These are phyloP conservation scores for Sherardia arvensis DNA, from an alignment of 257 asterid species.

Conservation along the genomic window DNA sequence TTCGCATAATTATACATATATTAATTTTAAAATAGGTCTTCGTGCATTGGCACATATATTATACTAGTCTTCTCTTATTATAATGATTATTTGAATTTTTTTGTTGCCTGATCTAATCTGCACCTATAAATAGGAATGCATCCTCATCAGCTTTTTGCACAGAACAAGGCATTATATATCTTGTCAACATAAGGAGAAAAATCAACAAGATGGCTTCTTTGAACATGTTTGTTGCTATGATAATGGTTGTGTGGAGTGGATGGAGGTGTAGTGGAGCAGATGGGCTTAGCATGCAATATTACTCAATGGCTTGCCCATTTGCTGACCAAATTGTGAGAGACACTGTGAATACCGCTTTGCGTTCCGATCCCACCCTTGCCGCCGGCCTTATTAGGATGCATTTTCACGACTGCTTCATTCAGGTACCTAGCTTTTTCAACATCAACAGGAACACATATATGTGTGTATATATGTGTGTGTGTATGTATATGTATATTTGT, in stretches of 20 bases:
- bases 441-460: too few species aligned
- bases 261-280: conserved; percentile 18
- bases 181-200: too few species aligned
- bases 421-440: conserved; percentile 22
- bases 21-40: too few species aligned
- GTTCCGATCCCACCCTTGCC: conserved; percentile 70
- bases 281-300: conserved; percentile 66
- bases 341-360: conserved; percentile 48
- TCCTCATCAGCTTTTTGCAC: not conserved
- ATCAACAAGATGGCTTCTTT: conserved; percentile 30
- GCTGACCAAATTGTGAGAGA: conserved; percentile 46
- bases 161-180: not conserved
- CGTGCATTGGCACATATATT: too few species aligned
- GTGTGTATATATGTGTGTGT: too few species aligned
- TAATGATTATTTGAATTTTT: too few species aligned
- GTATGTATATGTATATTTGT: too few species aligned
- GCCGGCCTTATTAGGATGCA: conserved; percentile 84
- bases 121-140: conserved; percentile 9
- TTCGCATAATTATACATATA: too few species aligned
- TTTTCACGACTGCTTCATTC: conserved; percentile 89
- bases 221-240: conserved; percentile 17
- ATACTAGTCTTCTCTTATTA: too few species aligned
- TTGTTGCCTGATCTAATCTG: conserved; percentile 1
- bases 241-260: conserved; percentile 29
- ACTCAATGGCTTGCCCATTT: conserved; percentile 53